A percentile compares a stretch with the other conserved stretches of the same genome.
Conservation (phyloP, 2,329 filamentous ascomycete species). For the Dactylellina drechsleri region DNA sequence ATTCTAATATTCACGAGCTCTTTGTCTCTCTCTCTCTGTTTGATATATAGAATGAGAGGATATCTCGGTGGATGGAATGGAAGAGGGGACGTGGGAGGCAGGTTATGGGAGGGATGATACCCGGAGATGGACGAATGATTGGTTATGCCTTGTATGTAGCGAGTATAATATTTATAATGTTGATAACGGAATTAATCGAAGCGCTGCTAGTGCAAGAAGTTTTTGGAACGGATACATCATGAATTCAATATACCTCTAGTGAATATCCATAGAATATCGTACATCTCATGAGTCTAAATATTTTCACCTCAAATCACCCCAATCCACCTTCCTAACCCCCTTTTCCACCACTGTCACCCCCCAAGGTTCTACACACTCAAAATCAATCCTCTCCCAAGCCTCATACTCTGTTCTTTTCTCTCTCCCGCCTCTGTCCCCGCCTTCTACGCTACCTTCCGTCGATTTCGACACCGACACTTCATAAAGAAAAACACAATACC, state of each 20-base stretch:
- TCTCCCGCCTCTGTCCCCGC: background rate
- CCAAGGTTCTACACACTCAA: constrained; percentile 38
- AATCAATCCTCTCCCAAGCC: constrained; percentile 23
- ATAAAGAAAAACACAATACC: constrained; percentile 32
- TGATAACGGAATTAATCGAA: background rate
- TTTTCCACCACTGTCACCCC: constrained; percentile 4
- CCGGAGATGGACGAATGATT: too few relatives aligned
- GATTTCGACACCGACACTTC: background rate
- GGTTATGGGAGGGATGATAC: too few relatives aligned
- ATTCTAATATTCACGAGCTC: too few relatives aligned
- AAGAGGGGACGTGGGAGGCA: too few relatives aligned
- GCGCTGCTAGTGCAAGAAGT: too few relatives aligned
- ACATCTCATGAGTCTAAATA: too few relatives aligned
- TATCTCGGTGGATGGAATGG: too few relatives aligned
- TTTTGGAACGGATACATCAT: background rate
- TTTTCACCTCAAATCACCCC: too few relatives aligned
- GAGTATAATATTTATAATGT: background rate
- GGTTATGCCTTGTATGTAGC: background rate
- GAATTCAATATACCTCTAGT: background rate
- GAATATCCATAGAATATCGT: too few relatives aligned
- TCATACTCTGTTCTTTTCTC: constrained; percentile 19
- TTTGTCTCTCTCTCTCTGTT: too few relatives aligned
- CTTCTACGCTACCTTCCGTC: too few relatives aligned
- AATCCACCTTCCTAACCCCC: background rate
- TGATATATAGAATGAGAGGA: too few relatives aligned